These are phyloP conservation scores for Candida fluviatilis DNA, from an alignment of 805 yeast species.

Conservation along the genomic window DNA sequence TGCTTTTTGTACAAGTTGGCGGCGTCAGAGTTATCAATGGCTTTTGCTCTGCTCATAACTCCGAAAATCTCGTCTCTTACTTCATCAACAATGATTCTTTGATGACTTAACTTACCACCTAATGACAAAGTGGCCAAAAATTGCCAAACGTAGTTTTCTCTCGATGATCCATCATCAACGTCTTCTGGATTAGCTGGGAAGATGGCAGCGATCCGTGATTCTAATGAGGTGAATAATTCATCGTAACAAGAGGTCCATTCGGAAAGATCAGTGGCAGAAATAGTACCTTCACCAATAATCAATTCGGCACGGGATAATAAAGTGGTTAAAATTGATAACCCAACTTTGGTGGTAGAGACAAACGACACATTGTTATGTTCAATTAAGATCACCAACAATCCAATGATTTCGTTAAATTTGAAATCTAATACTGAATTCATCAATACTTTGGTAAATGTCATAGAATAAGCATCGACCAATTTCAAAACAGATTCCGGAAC, in stretches of 20 bases:
- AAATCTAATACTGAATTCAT: constrained; percentile 83
- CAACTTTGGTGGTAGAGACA: constrained; percentile 70
- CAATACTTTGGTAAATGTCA: constrained; percentile 76
- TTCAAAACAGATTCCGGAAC: constrained; percentile 52
- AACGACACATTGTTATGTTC: constrained; percentile 67
- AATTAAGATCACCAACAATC: constrained; percentile 64
- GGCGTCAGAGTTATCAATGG: constrained; percentile 46
- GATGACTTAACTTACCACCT: constrained; percentile 87
- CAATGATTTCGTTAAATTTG: constrained; percentile 72
- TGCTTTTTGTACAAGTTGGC: constrained; percentile 44
- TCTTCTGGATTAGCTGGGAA: constrained; percentile 70
- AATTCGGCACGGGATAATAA: constrained; percentile 87
- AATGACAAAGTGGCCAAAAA: constrained; percentile 90
- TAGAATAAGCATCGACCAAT: constrained; percentile 72
- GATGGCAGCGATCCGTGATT: constrained; percentile 68
- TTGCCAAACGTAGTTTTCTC: constrained; percentile 81
- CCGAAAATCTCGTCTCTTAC: constrained; percentile 91
- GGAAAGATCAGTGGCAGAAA: constrained; percentile 50
- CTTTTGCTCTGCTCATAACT: constrained; percentile 74
- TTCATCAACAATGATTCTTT: constrained; percentile 90
- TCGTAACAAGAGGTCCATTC: constrained; percentile 83
- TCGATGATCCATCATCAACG: constrained; percentile 54
- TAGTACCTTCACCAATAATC: constrained; percentile 75
- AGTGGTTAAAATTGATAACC: constrained; percentile 84
- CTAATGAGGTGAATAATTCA: constrained; percentile 71